These are phyloP conservation scores for Neospora caninum DNA, from an alignment of 169 alveolate genomes.

Conservation along the genomic window DNA sequence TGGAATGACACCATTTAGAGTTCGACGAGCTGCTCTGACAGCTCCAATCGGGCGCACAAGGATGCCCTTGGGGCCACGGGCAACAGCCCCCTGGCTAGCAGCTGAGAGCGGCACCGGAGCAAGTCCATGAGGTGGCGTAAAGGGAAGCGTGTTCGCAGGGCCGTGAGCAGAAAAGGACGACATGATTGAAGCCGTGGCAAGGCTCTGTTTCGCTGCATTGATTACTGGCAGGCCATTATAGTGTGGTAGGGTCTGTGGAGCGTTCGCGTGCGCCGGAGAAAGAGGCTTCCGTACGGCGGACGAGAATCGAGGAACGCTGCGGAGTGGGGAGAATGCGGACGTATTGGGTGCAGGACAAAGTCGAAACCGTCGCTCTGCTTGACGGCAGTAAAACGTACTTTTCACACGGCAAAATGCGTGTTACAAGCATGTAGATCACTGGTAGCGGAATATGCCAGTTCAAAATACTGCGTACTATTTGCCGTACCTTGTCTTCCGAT, in stretches of 20 bases:
- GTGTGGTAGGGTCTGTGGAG: too few relatives aligned
- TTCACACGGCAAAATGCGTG: not conserved
- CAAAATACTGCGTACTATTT: not conserved
- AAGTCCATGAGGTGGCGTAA: not conserved
- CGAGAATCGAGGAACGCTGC: not conserved
- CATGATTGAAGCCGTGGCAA: conserved; percentile 28
- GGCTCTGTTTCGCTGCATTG: conserved; percentile 9
- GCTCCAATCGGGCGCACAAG: not conserved
- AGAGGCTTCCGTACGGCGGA: too few relatives aligned
- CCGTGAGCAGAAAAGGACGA: not conserved
- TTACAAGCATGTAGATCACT: not conserved
- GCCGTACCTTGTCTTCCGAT: not conserved
- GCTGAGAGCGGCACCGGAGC: not conserved
- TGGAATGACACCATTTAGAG: not conserved
- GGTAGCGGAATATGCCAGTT: not conserved
- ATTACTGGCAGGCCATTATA: conserved; percentile 27
- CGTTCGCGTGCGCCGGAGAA: too few relatives aligned
- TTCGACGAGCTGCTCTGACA: not conserved
- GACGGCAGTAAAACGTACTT: not conserved
- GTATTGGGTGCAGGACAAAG: not conserved
- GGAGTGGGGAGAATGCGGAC: not conserved
- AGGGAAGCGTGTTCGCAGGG: not conserved
- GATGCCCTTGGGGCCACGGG: not conserved
- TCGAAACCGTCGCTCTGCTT: not conserved
- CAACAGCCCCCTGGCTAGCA: not conserved